These are phyloP conservation scores for Crithidia expoeki DNA, from an alignment of 208 protist genomes.

Conservation along the genomic window DNA sequence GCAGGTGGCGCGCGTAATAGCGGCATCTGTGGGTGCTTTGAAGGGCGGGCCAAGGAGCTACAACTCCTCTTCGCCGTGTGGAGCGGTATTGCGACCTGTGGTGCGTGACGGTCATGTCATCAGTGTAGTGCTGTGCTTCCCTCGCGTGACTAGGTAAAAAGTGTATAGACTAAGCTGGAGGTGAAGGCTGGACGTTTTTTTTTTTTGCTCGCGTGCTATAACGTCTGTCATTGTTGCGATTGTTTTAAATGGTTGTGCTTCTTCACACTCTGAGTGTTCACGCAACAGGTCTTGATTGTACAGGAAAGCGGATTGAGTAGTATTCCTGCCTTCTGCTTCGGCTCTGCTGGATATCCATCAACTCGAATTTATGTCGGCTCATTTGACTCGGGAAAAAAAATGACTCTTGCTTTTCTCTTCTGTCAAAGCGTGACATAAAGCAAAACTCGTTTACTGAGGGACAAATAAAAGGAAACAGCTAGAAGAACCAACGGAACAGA, in stretches of 20 bases:
- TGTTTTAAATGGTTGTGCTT: too few relatives aligned
- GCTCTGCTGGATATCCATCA: too few relatives aligned
- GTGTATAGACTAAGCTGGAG: not conserved
- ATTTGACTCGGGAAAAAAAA: too few relatives aligned
- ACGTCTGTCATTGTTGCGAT: too few relatives aligned
- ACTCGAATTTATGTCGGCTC: too few relatives aligned
- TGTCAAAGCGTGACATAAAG: not conserved
- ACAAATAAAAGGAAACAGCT: not conserved
- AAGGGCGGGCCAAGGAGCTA: not conserved
- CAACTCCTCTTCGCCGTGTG: not conserved
- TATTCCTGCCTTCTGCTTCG: too few relatives aligned
- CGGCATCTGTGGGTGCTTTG: conserved; percentile 35
- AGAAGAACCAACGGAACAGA: not conserved
- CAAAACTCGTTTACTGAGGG: not conserved
- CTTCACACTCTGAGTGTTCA: too few relatives aligned
- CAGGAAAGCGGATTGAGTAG: too few relatives aligned
- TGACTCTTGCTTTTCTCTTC: too few relatives aligned
- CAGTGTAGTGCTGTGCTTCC: conserved; percentile 25
- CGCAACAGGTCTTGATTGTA: too few relatives aligned
- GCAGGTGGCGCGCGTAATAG: conserved; percentile 62
- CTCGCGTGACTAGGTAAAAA: not conserved
- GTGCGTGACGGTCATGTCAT: conserved; percentile 47
- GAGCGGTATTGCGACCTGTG: conserved; percentile 39
- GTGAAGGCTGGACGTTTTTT: not conserved
- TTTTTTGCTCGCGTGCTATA: not conserved